phyloP scores from a whole-genome alignment of 768 basidiomycete species.

The Psilocybe cubensis region DNA sequence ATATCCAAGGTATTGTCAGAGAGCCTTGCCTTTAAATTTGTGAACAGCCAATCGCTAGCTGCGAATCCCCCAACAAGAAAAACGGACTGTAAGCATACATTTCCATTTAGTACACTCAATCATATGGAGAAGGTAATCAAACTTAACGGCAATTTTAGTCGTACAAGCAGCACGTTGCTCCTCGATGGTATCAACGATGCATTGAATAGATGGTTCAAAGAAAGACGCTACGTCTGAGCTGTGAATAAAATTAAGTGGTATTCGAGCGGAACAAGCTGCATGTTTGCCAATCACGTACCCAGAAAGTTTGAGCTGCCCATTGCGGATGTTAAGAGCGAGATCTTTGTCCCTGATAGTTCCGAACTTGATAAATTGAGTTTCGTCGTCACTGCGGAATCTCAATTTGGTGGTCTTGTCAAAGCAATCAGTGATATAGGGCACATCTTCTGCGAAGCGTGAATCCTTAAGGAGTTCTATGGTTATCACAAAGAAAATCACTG shows the following conservation, averaged over 20 bases:
- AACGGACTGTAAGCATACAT: slow-evolving; percentile 20
- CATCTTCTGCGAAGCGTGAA: slow-evolving; percentile 42
- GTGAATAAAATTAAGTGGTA: neutral
- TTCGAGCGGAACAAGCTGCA: no score
- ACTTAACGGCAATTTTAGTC: slow-evolving; percentile 15
- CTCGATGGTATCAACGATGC: slow-evolving; percentile 24
- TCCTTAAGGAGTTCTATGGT: slow-evolving; percentile 38
- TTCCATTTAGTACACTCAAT: neutral
- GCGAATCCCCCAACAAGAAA: slow-evolving; percentile 51
- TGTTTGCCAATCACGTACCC: no score
- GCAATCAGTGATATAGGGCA: slow-evolving; percentile 40
- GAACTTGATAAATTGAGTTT: slow-evolving; percentile 49
- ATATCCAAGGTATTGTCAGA: neutral
- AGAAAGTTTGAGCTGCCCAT: slow-evolving; percentile 51
- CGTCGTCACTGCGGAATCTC: slow-evolving; percentile 37
- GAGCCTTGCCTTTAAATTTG: slow-evolving; percentile 35
- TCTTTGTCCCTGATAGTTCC: slow-evolving; percentile 47
- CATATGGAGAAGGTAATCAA: neutral
- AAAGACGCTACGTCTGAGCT: slow-evolving; percentile 27
- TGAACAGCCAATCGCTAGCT: slow-evolving; percentile 46
- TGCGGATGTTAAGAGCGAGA: slow-evolving; percentile 38
- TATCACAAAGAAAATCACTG: slow-evolving; percentile 33
- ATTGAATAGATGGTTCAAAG: slow-evolving; percentile 29
- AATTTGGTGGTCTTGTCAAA: slow-evolving; percentile 53
- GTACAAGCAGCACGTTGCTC: slow-evolving; percentile 14